Conservation (phyloP, 176 grass and related monocot genomes). For the Eleusine coracana region DNA sequence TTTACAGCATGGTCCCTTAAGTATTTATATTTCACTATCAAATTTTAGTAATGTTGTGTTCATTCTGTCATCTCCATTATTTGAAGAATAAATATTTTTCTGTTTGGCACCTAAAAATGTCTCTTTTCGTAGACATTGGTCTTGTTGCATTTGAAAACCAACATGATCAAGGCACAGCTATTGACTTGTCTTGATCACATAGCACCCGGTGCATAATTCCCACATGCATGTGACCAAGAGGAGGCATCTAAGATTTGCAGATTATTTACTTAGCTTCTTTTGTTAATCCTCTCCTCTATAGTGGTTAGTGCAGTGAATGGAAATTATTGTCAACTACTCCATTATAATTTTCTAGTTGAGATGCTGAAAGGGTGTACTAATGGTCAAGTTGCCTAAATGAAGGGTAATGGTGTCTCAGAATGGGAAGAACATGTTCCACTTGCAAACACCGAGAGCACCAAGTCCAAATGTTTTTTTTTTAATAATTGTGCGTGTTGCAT, state of each 20-base stretch:
- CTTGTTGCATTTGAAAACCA: background rate
- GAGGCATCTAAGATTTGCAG: slow-evolving; percentile 7
- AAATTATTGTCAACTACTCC: background rate
- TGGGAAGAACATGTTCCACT: slow-evolving; percentile 36
- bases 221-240: background rate
- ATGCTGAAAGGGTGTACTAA: slow-evolving; percentile 10
- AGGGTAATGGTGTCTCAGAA: background rate
- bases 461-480: background rate
- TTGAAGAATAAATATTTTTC: background rate
- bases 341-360: slow-evolving; percentile 10
- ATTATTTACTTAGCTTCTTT: background rate
- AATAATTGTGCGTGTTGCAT: slow-evolving; percentile 24
- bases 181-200: background rate
- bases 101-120: background rate
- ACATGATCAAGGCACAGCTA: background rate
- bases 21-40: background rate
- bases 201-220: background rate
- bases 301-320: background rate
- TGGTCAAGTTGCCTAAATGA: slow-evolving; percentile 27
- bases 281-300: background rate
- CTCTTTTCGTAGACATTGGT: background rate
- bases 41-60: background rate
- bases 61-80: background rate
- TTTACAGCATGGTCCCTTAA: background rate
- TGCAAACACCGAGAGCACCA: slow-evolving; percentile 2